These are phyloP conservation scores for Protomyces arabidopsidicola DNA, from an alignment of 1,139 yeast genomes.

Conservation along the genomic window DNA sequence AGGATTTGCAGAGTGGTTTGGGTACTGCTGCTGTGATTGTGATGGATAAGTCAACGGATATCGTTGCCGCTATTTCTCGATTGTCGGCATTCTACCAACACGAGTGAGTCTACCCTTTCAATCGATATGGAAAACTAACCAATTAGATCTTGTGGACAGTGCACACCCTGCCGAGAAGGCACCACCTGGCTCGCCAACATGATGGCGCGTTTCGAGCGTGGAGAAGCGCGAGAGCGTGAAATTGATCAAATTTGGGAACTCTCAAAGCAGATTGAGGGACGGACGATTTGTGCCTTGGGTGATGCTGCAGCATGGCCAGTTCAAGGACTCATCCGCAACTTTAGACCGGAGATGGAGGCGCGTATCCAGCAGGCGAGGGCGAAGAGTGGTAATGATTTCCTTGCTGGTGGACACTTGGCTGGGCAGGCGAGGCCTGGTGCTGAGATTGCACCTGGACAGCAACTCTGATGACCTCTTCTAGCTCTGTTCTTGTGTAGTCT, in stretches of 20 bases:
- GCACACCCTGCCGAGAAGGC: conserved; percentile 94
- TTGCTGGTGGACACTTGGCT: conserved; percentile 25
- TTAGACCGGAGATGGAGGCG: conserved; percentile 74
- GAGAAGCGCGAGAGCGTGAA: conserved; percentile 74
- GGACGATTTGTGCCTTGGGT: conserved; percentile 67
- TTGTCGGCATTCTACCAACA: conserved; percentile 77
- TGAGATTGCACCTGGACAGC: conserved; percentile 24
- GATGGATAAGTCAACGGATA: conserved; percentile 78
- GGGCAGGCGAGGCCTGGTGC: conserved; percentile 14
- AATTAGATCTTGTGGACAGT: conserved; percentile 68
- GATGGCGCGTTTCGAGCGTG: conserved; percentile 74
- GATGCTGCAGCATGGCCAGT: conserved; percentile 94
- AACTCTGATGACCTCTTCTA: background rate
- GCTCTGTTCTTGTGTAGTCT: background rate
- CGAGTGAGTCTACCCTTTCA: conserved; percentile 42
- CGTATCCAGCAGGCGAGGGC: conserved; percentile 47
- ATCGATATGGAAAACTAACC: background rate
- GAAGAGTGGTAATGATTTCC: conserved; percentile 11
- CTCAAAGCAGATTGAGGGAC: conserved; percentile 51
- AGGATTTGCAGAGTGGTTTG: conserved; percentile 77
- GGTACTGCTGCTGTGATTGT: conserved; percentile 92
- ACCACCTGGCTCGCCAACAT: conserved; percentile 77
- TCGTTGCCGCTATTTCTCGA: conserved; percentile 78
- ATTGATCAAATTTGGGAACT: conserved; percentile 78
- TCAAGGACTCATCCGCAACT: conserved; percentile 77